These are phyloP conservation scores for Anisodus tanguticus DNA, from an alignment of 257 asterid species.

Conservation along the genomic window DNA sequence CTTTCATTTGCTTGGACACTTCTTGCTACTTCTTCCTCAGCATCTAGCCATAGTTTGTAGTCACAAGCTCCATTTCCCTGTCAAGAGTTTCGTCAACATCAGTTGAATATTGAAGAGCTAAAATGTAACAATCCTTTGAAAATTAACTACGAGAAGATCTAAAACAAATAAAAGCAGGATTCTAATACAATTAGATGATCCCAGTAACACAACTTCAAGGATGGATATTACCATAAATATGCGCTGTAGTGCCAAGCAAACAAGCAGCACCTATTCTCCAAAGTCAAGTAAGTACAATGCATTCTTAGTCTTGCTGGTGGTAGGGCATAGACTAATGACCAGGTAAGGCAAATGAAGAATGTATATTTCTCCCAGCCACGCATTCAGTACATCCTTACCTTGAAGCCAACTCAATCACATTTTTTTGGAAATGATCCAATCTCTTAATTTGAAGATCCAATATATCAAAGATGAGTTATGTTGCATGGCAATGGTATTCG, in stretches of 20 bases:
- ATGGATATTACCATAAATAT: not conserved
- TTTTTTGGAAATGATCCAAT: not conserved
- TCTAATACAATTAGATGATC: slow-evolving; percentile 1
- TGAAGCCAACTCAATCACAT: slow-evolving; percentile 4
- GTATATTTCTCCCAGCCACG: not conserved
- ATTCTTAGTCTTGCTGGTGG: not conserved
- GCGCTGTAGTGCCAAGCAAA: not conserved
- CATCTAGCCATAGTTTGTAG: slow-evolving; percentile 54
- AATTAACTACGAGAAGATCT: not conserved
- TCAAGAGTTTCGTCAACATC: not conserved
- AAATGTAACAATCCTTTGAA: not conserved
- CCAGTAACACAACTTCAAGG: not conserved
- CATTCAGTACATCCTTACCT: not conserved
- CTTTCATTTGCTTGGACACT: slow-evolving; percentile 27
- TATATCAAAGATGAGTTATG: not conserved
- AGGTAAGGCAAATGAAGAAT: not conserved
- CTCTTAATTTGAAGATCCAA: slow-evolving; percentile 3
- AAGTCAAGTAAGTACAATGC: not conserved
- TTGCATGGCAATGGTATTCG: not conserved
- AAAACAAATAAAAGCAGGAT: not conserved
- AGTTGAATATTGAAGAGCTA: not conserved
- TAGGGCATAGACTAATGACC: not conserved
- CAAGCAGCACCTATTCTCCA: not conserved
- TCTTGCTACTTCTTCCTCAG: slow-evolving; percentile 29
- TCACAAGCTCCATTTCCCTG: slow-evolving; percentile 73